These are phyloP conservation scores for Thraustochytrium striatum DNA, from an alignment of 352 stramenopile species.

Conservation along the genomic window DNA sequence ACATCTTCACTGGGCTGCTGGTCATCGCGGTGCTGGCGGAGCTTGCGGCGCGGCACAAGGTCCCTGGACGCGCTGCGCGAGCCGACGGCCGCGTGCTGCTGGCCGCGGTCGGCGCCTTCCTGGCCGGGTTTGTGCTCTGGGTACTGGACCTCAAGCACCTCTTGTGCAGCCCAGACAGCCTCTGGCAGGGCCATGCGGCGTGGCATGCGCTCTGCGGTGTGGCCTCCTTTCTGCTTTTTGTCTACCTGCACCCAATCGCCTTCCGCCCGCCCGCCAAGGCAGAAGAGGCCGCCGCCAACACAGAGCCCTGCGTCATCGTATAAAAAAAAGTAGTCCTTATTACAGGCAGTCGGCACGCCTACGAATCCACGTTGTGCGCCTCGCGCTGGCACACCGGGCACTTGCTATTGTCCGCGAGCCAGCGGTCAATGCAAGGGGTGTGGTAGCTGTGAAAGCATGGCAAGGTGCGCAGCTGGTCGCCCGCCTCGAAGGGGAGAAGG, in stretches of 20 bases:
- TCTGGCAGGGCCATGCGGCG: slow-evolving; percentile 6
- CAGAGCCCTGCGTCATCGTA: background rate
- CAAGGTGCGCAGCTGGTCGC: slow-evolving; percentile 4
- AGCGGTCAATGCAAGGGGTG: slow-evolving; percentile 1
- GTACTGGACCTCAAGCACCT: background rate
- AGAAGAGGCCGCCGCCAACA: background rate
- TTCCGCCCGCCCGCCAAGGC: no score
- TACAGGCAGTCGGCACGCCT: background rate
- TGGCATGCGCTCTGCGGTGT: slow-evolving; percentile 26
- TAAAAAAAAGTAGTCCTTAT: background rate
- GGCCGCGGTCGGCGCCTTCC: background rate
- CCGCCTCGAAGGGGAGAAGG: background rate
- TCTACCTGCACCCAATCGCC: slow-evolving; percentile 10
- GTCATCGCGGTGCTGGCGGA: background rate
- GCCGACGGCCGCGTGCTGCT: background rate
- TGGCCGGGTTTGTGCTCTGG: slow-evolving; percentile 11
- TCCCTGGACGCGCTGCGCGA: background rate
- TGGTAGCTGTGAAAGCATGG: slow-evolving; percentile 29
- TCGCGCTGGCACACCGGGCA: slow-evolving; percentile 18
- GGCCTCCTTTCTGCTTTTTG: slow-evolving; percentile 14
- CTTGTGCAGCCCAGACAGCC: slow-evolving; percentile 24
- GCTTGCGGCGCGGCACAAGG: background rate
- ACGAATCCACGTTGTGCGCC: no score
- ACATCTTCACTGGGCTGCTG: slow-evolving; percentile 12
- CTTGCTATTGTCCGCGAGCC: slow-evolving; percentile 15